phyloP scores from a whole-genome alignment of 2,329 filamentous ascomycete species.

The Phialemoniopsis sp. region DNA sequence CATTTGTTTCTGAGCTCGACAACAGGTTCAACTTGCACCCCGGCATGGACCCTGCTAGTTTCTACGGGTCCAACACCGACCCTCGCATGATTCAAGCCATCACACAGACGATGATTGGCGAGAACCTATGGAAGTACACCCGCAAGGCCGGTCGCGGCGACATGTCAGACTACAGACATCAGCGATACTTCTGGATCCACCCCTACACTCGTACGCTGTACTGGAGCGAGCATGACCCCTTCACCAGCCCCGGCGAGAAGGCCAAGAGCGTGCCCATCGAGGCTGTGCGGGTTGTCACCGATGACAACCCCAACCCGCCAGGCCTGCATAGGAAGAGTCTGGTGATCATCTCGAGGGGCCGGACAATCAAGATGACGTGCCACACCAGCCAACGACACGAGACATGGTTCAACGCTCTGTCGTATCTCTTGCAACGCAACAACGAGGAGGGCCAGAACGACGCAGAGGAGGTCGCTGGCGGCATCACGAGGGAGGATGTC shows the following conservation, averaged over 20 bases:
- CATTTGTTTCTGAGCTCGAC: slow-evolving; percentile 92
- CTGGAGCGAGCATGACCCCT: slow-evolving; percentile 91
- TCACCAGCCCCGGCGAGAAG: slow-evolving; percentile 62
- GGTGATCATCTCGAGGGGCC: slow-evolving; percentile 82
- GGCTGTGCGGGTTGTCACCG: slow-evolving; percentile 83
- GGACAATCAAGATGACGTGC: slow-evolving; percentile 90
- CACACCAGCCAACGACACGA: slow-evolving; percentile 92
- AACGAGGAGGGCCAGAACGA: slow-evolving; percentile 59
- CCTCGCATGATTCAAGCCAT: slow-evolving; percentile 99
- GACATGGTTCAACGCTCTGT: slow-evolving; percentile 97
- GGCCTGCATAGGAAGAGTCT: slow-evolving; percentile 93
- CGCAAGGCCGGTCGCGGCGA: slow-evolving; percentile 86
- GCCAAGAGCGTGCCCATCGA: slow-evolving; percentile 93
- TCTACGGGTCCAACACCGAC: slow-evolving; percentile 72
- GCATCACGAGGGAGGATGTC: slow-evolving; percentile 58
- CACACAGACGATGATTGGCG: slow-evolving; percentile 98
- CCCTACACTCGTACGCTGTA: slow-evolving; percentile 95
- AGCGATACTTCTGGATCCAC: slow-evolving; percentile 98
- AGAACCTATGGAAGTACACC: slow-evolving; percentile 99
- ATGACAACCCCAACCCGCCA: slow-evolving; percentile 93
- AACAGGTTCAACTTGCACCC: slow-evolving; percentile 64
- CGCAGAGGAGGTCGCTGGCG: slow-evolving; percentile 49
- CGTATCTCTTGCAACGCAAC: slow-evolving; percentile 82
- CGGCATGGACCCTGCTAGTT: slow-evolving; percentile 41
- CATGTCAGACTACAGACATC: slow-evolving; percentile 84